Percentiles rank a stretch among this genome's conserved stretches.
Conservation (phyloP, 208 protist species). For the Acanthamoeba healyi region DNA sequence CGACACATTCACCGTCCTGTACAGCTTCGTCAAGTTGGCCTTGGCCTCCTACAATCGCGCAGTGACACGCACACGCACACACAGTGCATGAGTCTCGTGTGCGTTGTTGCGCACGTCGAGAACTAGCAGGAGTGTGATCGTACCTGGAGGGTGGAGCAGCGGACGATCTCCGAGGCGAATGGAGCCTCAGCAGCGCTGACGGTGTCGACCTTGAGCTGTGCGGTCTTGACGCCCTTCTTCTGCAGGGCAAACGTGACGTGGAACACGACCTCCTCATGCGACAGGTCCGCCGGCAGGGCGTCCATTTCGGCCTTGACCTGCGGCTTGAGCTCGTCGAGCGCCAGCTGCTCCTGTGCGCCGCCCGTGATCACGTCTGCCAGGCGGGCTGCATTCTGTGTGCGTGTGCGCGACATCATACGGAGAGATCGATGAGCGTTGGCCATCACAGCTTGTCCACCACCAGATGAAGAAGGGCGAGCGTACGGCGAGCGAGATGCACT, state of each 20-base stretch:
- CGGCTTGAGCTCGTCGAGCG: constrained; percentile 55
- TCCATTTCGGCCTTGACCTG: constrained; percentile 48
- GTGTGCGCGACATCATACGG: no score
- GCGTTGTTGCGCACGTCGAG: not conserved
- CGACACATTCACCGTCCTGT: not conserved
- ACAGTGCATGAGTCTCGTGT: not conserved
- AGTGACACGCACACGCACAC: no score
- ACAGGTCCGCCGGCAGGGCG: not conserved
- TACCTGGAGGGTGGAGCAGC: constrained; percentile 8
- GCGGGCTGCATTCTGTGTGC: not conserved
- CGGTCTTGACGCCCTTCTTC: constrained; percentile 51
- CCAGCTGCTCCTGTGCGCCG: constrained; percentile 69
- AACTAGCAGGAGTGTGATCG: no score
- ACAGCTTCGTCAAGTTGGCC: not conserved
- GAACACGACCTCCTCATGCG: constrained; percentile 17
- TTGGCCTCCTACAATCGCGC: not conserved
- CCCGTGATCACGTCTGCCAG: constrained; percentile 77
- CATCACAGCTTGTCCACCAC: not conserved
- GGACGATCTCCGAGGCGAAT: not conserved
- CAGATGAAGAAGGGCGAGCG: not conserved
- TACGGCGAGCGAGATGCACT: constrained; percentile 47
- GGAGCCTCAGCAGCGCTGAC: constrained; percentile 9
- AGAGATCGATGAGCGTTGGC: no score
- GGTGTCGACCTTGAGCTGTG: constrained; percentile 40
- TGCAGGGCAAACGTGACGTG: constrained; percentile 27